Conservation (phyloP, 2,329 filamentous ascomycete species). For the Pyricularia sp. region DNA sequence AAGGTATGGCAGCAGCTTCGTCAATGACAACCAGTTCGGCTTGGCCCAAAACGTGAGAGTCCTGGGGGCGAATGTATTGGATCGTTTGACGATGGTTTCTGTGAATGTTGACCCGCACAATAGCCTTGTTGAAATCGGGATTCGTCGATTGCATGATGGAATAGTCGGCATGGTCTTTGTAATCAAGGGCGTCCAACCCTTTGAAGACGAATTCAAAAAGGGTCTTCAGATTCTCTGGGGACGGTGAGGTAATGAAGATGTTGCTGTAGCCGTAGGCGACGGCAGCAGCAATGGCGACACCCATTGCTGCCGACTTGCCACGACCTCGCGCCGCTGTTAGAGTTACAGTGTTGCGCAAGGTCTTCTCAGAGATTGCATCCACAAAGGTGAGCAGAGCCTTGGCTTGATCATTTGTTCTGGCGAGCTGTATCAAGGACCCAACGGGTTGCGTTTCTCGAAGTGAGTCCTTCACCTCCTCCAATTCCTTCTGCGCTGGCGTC, state of each 20-base stretch:
- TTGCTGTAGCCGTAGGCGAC: slow-evolving; percentile 96
- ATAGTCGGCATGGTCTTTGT: slow-evolving; percentile 92
- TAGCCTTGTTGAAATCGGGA: slow-evolving; percentile 97
- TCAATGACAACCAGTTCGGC: slow-evolving; percentile 94
- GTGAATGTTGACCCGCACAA: slow-evolving; percentile 93
- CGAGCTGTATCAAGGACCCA: slow-evolving; percentile 69
- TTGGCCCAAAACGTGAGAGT: slow-evolving; percentile 87
- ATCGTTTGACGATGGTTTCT: slow-evolving; percentile 93
- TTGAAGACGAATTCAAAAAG: slow-evolving; percentile 98
- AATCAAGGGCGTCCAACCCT: slow-evolving; percentile 87
- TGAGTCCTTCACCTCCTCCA: slow-evolving; percentile 78
- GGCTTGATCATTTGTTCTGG: slow-evolving; percentile 87
- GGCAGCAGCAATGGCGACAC: slow-evolving; percentile 85
- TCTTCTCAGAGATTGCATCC: slow-evolving; percentile 93
- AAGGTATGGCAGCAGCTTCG: slow-evolving; percentile 89
- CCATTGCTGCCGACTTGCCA: slow-evolving; percentile 92
- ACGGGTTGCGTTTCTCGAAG: slow-evolving; percentile 77
- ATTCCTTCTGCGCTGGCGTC: slow-evolving; percentile 58
- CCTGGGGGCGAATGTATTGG: slow-evolving; percentile 94
- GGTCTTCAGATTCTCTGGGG: slow-evolving; percentile 95
- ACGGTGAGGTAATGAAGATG: slow-evolving; percentile 97
- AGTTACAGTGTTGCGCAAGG: slow-evolving; percentile 81
- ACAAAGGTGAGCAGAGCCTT: slow-evolving; percentile 96
- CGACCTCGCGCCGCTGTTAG: slow-evolving; percentile 87
- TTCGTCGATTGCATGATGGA: slow-evolving; percentile 97